These are phyloP conservation scores for Clitoria ternatea DNA, from an alignment of 306 rosid species.

Conservation along the genomic window DNA sequence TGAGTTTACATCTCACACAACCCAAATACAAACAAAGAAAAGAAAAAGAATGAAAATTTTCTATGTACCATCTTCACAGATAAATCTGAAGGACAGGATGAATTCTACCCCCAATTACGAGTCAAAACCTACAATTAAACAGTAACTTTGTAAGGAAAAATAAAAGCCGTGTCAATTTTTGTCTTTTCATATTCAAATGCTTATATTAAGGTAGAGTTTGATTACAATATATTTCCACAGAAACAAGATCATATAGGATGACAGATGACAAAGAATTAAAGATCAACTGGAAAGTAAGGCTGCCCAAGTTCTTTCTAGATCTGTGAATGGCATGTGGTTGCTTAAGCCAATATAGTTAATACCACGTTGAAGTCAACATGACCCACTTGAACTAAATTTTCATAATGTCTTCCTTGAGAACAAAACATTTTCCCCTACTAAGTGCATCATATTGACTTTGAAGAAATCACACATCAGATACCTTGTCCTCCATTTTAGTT, in stretches of 20 bases:
- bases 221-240: background rate
- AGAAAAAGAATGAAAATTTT: background rate
- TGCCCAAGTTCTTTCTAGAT: background rate
- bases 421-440: background rate
- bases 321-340: background rate
- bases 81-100: background rate
- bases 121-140: slow-evolving; percentile 17
- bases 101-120: slow-evolving; percentile 4
- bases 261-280: background rate
- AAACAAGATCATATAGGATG: background rate
- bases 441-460: background rate
- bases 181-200: background rate
- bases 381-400: background rate
- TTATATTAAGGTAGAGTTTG: background rate
- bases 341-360: background rate
- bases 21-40: background rate
- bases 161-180: background rate
- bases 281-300: background rate
- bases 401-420: background rate
- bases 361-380: background rate
- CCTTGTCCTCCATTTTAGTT: background rate
- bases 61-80: slow-evolving; percentile 5
- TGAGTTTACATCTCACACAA: background rate
- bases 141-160: slow-evolving; percentile 7
- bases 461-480: background rate